Evolutionary conservation across 768 basidiomycete genomes (phyloP).

Genomic region (Kwoniella sp.): DNA sequence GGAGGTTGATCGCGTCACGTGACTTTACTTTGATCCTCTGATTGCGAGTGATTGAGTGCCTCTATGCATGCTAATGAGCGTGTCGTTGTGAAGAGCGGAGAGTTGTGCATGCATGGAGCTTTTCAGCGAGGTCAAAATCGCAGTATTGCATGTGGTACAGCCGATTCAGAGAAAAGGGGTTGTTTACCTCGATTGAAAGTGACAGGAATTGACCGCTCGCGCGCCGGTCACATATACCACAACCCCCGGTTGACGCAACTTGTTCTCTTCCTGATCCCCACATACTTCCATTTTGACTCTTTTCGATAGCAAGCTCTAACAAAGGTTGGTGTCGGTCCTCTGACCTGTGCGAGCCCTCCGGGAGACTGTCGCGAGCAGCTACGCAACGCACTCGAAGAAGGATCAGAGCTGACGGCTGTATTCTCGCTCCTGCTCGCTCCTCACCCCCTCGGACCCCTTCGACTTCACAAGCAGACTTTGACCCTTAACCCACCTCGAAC

Average conservation of each 20-base stretch:
- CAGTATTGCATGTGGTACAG: conserved; percentile 5
- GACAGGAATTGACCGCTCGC: not conserved
- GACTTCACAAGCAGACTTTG: conserved; percentile 6
- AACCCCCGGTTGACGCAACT: conserved; percentile 1
- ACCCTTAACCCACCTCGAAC: conserved; percentile 13
- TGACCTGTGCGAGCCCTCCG: not conserved
- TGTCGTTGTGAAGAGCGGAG: not conserved
- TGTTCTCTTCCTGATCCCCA: conserved; percentile 20
- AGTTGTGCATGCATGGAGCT: not conserved
- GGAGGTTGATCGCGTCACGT: conserved; percentile 19
- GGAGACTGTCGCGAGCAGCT: not conserved
- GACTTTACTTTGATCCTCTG: conserved; percentile 8
- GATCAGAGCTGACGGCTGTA: conserved; percentile 3
- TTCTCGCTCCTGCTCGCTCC: conserved; percentile 3
- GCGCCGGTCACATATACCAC: conserved; percentile 15
- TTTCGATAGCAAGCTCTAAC: not conserved
- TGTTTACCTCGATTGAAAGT: conserved; percentile 15
- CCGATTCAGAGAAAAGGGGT: conserved; percentile 8
- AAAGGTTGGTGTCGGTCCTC: too few relatives aligned
- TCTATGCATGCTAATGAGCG: conserved; percentile 23
- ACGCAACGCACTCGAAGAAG: not conserved
- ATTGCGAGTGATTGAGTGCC: not conserved
- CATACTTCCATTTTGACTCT: conserved; percentile 10
- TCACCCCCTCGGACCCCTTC: conserved; percentile 1
- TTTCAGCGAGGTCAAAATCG: not conserved